phyloP scores from a whole-genome alignment of 176 grass and related monocot species.

The Avena insularis region DNA sequence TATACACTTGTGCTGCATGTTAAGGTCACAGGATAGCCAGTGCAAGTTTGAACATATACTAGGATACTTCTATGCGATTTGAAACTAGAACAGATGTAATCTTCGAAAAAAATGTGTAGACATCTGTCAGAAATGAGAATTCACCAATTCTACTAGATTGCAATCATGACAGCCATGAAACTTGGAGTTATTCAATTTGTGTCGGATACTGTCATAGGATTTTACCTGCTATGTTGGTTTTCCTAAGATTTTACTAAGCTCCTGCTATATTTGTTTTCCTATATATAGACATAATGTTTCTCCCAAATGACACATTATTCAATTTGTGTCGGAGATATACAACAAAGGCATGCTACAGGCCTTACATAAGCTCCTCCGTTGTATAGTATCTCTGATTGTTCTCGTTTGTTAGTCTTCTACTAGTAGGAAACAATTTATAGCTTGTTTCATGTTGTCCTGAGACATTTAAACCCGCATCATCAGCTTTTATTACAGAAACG shows the following conservation, averaged over 20 bases:
- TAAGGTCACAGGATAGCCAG: slow-evolving; percentile 3
- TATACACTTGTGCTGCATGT: neutral
- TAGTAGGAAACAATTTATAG: neutral
- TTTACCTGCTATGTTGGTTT: no score
- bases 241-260: no score
- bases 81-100: neutral
- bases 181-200: neutral
- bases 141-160: neutral
- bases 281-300: no score
- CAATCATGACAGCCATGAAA: neutral
- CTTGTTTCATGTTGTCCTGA: neutral
- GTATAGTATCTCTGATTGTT: neutral
- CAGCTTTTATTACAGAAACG: neutral
- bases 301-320: no score
- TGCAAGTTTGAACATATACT: neutral
- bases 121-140: neutral
- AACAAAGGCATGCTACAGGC: neutral
- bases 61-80: slow-evolving; percentile 2
- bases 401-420: neutral
- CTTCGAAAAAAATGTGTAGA: neutral
- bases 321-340: neutral
- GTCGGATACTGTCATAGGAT: neutral
- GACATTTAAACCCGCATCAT: neutral
- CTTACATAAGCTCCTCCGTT: neutral
- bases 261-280: no score